Percentiles rank a stretch among this genome's conserved stretches.
Evolutionary conservation across 257 asterid genomes (phyloP).

Genomic region (Solanum pimpinellifolium): DNA sequence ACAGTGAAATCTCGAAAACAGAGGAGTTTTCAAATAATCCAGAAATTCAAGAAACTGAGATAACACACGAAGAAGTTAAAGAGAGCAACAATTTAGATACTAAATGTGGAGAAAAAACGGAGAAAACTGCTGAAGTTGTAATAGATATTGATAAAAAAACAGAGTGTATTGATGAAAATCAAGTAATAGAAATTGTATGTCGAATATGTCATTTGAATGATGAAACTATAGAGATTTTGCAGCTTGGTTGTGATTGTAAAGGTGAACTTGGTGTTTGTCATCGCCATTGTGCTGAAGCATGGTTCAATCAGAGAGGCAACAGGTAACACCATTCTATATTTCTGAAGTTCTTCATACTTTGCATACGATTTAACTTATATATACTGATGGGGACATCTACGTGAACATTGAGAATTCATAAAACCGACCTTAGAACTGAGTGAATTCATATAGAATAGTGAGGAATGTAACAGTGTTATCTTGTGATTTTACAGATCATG

Average conservation of each 20-base stretch:
- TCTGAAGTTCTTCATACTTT: no score
- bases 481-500: constrained; percentile 24
- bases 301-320: constrained; percentile 40
- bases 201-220: constrained; percentile 47
- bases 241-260: constrained; percentile 41
- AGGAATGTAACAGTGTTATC: neutral
- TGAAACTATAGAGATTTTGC: constrained; percentile 17
- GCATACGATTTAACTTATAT: no score
- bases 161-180: neutral
- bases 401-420: neutral
- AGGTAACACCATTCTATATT: constrained; percentile 14
- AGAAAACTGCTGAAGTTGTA: neutral
- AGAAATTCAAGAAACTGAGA: neutral
- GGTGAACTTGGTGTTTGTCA: constrained; percentile 39
- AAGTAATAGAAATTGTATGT: constrained; percentile 16
- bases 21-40: neutral
- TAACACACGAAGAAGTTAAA: neutral
- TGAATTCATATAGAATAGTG: neutral
- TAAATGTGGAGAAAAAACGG: neutral
- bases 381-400: no score
- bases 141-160: neutral
- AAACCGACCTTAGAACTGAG: neutral
- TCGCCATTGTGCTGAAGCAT: constrained; percentile 32
- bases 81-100: neutral
- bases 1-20: neutral